phyloP scores from a whole-genome alignment of 2,329 filamentous ascomycete genomes.

The Xylariaceae sp. region DNA sequence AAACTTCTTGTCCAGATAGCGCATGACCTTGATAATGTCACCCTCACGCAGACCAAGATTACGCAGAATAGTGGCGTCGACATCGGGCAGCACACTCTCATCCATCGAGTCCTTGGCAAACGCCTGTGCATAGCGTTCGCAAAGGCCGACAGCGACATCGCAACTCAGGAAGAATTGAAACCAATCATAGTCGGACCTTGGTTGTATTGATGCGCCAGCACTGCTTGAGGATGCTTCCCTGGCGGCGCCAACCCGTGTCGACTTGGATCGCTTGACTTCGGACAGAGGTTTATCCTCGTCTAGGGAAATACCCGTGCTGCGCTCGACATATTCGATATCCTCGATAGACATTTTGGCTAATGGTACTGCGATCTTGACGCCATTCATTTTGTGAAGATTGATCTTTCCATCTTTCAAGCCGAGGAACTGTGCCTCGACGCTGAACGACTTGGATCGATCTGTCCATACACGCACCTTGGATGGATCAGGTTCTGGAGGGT shows the following conservation, averaged over 20 bases:
- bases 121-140: conserved; percentile 87
- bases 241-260: conserved; percentile 26
- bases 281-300: conserved; percentile 93
- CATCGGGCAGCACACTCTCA: conserved; percentile 85
- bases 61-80: conserved; percentile 75
- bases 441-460: conserved; percentile 92
- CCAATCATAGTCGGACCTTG: conserved; percentile 86
- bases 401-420: conserved; percentile 94
- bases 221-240: conserved; percentile 28
- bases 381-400: conserved; percentile 95
- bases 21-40: conserved; percentile 94
- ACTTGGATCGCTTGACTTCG: conserved; percentile 63
- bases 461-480: conserved; percentile 88
- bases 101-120: conserved; percentile 94
- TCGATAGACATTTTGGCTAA: conserved; percentile 92
- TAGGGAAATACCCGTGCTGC: conserved; percentile 77
- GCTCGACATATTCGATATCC: conserved; percentile 93
- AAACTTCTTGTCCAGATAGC: conserved; percentile 77
- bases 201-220: conserved; percentile 60
- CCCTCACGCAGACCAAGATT: conserved; percentile 93
- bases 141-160: conserved; percentile 87
- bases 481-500: conserved; percentile 67
- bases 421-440: conserved; percentile 94
- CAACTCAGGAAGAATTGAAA: conserved; percentile 96
- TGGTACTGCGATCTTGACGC: conserved; percentile 96